These are phyloP conservation scores for Gossypium herbaceum DNA, from an alignment of 345 rosid genomes.

Conservation along the genomic window DNA sequence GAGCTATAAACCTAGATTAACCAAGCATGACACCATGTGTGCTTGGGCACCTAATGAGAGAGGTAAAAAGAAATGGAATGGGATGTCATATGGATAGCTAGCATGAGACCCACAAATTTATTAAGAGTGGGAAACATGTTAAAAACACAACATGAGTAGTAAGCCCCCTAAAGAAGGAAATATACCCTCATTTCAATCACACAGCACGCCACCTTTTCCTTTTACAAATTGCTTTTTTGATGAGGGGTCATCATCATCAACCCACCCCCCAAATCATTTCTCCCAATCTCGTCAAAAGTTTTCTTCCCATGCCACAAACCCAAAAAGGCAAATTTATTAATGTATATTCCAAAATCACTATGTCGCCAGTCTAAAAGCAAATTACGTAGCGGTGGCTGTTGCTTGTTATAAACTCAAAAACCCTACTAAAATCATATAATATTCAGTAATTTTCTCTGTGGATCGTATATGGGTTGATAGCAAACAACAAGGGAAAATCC, in stretches of 20 bases:
- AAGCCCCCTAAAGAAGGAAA: slow-evolving; percentile 13
- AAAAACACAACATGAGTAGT: slow-evolving; percentile 25
- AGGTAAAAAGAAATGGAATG: neutral
- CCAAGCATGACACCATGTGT: neutral
- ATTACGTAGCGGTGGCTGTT: neutral
- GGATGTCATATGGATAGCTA: slow-evolving; percentile 4
- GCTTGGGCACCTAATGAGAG: neutral
- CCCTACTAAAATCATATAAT: neutral
- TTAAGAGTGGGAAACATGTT: slow-evolving; percentile 47
- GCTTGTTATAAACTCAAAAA: neutral
- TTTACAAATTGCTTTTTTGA: slow-evolving; percentile 1
- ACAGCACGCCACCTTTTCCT: slow-evolving; percentile 40
- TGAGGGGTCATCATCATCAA: slow-evolving; percentile 41
- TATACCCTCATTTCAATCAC: slow-evolving; percentile 20
- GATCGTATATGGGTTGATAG: too few species aligned
- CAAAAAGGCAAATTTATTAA: neutral
- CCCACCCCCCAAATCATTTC: slow-evolving; percentile 53
- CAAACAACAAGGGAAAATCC: neutral
- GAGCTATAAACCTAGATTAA: neutral
- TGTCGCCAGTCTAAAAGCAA: neutral
- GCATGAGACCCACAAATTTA: slow-evolving; percentile 38
- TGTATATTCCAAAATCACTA: neutral
- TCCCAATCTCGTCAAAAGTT: neutral
- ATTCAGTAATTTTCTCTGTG: neutral
- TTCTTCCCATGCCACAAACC: neutral